Base-by-base conservation (phyloP, 2,329 filamentous ascomycete genomes). In the Penicillium sp. region DNA sequence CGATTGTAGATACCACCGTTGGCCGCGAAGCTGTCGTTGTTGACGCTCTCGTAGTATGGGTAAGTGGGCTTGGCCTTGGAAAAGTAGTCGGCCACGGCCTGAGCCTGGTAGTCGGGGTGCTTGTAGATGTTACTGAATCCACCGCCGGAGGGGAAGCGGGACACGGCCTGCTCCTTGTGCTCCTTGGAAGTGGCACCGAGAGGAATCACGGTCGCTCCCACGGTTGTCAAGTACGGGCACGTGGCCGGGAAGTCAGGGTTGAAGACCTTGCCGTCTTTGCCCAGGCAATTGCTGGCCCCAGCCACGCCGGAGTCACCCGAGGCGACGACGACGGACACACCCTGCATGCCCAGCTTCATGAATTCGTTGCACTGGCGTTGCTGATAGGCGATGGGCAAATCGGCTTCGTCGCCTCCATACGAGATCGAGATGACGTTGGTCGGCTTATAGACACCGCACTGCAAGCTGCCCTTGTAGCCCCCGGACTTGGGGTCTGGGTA, bases 321-420 rank as follows among this genome's bases (percentile, higher is more conserved):
- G 7, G 76, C 74, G 18, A 78, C 71, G 36, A 79, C 57, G 31
- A 79, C 65, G 8, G 72, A 74, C 10, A 76, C 70, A 18, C 77
- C 77, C 54, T 76, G 74, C 35, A 77, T 66, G n/a, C 76, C 76
- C 18, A 80, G 71, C 57, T 80, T 80, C 68, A 79, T 70, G 63
- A 69, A 77, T 52, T 76, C 73, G 22, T 63, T 62, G 55, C 74
- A 76, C 55, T 76, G 69, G 43, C 70, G 70, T 13, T 57, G 63
- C 51, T 71, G 68, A 54, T 73, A 73, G 24, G 54, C 56, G 18
- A 69, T 61, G 4, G 70, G 70, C 4, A 72, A 58, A 24, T 67
- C 63, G 3, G 64, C 62, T 52, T 73, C 70, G 5, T 63, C 55
- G 14, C 55, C 58, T 10, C 65, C 68, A 51, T 73, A 73, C 0